Percentiles rank a stretch among this genome's conserved stretches.
These are phyloP conservation scores for Lachancea lanzarotensis DNA, from an alignment of 805 yeast species.

Conservation along the genomic window DNA sequence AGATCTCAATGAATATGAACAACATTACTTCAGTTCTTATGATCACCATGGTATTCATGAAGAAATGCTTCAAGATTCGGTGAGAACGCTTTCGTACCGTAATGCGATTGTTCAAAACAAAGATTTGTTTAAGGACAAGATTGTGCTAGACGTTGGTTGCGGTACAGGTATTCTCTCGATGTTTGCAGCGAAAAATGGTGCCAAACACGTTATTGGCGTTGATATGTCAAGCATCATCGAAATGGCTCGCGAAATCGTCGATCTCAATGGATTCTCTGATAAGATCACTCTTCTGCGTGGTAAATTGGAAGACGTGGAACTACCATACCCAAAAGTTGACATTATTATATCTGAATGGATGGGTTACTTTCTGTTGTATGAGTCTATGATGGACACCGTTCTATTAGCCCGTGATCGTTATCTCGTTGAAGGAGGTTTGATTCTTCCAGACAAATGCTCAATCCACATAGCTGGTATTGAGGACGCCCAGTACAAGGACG, in stretches of 20 bases:
- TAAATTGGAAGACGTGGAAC: constrained; percentile 82
- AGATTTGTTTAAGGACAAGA: constrained; percentile 82
- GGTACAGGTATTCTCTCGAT: constrained; percentile 97
- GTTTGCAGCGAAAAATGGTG: constrained; percentile 99
- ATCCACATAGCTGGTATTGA: constrained; percentile 89
- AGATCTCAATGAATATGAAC: constrained; percentile 65
- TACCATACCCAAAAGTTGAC: constrained; percentile 86
- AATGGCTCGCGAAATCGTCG: constrained; percentile 87
- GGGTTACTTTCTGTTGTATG: constrained; percentile 95
- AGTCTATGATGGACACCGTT: constrained; percentile 96
- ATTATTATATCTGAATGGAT: constrained; percentile 97
- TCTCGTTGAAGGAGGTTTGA: constrained; percentile 70
- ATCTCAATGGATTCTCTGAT: constrained; percentile 75
- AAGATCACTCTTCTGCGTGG: constrained; percentile 87
- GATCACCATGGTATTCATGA: constrained; percentile 98
- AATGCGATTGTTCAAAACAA: constrained; percentile 88
- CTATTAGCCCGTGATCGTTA: constrained; percentile 89
- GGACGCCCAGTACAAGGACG: constrained; percentile 86
- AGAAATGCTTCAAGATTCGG: constrained; percentile 95
- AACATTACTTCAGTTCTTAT: constrained; percentile 91
- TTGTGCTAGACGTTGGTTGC: constrained; percentile 96
- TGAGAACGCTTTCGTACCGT: constrained; percentile 86
- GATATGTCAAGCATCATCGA: constrained; percentile 96
- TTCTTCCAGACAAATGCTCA: constrained; percentile 89
- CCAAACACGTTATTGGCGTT: constrained; percentile 94